Conservation (phyloP, 805 yeast genomes). For the Saturnispora saitoi region DNA sequence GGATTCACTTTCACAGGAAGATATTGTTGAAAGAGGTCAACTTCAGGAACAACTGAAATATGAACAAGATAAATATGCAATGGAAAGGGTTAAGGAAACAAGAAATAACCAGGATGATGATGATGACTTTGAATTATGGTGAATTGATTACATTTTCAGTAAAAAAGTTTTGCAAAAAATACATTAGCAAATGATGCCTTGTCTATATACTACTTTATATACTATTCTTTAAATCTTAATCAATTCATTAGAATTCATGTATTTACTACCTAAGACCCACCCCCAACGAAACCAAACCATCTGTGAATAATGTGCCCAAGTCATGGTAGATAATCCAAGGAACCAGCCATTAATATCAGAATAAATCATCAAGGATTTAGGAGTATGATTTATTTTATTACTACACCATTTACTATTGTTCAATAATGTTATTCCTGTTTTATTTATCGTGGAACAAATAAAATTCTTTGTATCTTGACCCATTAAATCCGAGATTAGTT, state of each 20-base stretch:
- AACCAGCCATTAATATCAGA: constrained; percentile 33
- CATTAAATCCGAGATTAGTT: constrained; percentile 10
- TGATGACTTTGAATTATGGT: constrained; percentile 26
- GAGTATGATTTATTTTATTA: neutral
- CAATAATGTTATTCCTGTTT: neutral
- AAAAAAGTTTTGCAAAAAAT: neutral
- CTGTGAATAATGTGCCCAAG: constrained; percentile 75
- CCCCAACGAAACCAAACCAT: constrained; percentile 93
- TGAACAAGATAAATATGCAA: constrained; percentile 16
- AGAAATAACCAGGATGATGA: constrained; percentile 19
- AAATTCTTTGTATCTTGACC: neutral
- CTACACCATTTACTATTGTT: neutral
- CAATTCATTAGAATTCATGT: constrained; percentile 68
- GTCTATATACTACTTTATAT: neutral
- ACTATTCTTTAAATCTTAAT: constrained; percentile 16
- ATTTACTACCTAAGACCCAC: constrained; percentile 73
- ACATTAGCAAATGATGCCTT: neutral
- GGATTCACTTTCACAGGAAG: constrained; percentile 9
- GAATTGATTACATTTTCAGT: neutral
- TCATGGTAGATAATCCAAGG: constrained; percentile 59
- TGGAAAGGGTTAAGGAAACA: constrained; percentile 12
- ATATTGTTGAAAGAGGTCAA: neutral
- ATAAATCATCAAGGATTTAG: constrained; percentile 30
- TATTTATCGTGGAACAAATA: neutral
- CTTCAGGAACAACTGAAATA: constrained; percentile 14